Evolutionary conservation across 805 yeast species (phyloP).

Genomic region (Yamadazyma kitorensis): DNA sequence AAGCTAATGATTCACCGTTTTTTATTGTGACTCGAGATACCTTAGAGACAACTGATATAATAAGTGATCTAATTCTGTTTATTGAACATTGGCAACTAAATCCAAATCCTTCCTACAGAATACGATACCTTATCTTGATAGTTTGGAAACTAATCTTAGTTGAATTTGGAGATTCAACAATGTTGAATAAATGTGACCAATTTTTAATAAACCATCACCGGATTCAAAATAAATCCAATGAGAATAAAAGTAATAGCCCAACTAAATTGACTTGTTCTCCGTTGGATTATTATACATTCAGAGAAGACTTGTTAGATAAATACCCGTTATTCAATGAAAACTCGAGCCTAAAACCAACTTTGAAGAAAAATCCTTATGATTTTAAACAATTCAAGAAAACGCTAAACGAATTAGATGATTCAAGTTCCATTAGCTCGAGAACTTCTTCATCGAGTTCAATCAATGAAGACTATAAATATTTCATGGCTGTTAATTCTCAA

Average conservation of each 20-base stretch:
- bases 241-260: slow-evolving; percentile 15
- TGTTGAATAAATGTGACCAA: slow-evolving; percentile 42
- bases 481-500: slow-evolving; percentile 40
- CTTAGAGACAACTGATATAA: slow-evolving; percentile 34
- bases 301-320: slow-evolving; percentile 69
- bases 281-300: slow-evolving; percentile 76
- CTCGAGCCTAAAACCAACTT: slow-evolving; percentile 1
- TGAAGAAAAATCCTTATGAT: slow-evolving; percentile 10
- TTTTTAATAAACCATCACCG: slow-evolving; percentile 44
- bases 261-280: slow-evolving; percentile 61
- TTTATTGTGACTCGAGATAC: slow-evolving; percentile 12
- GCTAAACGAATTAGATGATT: slow-evolving; percentile 25
- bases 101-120: slow-evolving; percentile 36
- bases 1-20: background rate
- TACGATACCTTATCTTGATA: slow-evolving; percentile 55
- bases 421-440: background rate
- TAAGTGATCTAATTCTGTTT: slow-evolving; percentile 44
- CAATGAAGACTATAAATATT: slow-evolving; percentile 26
- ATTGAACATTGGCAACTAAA: slow-evolving; percentile 70
- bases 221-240: slow-evolving; percentile 19
- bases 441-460: slow-evolving; percentile 17
- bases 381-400: slow-evolving; percentile 18
- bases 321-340: slow-evolving; percentile 75
- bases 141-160: slow-evolving; percentile 53
- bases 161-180: slow-evolving; percentile 58